Conservation (phyloP, 345 rosid genomes). For the Pistacia atlantica region DNA sequence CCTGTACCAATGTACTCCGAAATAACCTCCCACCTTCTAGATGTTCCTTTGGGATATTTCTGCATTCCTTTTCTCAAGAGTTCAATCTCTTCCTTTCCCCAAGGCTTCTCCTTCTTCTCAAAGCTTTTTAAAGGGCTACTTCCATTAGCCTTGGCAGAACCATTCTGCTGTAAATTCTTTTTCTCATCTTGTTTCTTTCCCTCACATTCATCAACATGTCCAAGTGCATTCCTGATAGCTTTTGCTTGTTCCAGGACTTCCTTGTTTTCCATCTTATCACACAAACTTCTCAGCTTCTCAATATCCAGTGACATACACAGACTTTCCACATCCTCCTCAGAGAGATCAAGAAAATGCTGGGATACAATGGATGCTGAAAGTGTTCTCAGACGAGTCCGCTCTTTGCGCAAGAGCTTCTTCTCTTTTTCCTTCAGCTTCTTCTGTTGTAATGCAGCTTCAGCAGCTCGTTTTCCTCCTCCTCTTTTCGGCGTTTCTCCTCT, state of each 20-base stretch:
- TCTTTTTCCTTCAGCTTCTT: slow-evolving; percentile 89
- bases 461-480: slow-evolving; percentile 77
- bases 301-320: slow-evolving; percentile 77
- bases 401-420: slow-evolving; percentile 92
- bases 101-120: slow-evolving; percentile 75
- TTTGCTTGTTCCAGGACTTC: slow-evolving; percentile 64
- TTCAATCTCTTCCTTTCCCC: slow-evolving; percentile 92
- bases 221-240: slow-evolving; percentile 56
- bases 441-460: slow-evolving; percentile 80
- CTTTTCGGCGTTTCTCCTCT: slow-evolving; percentile 76
- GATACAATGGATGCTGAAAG: slow-evolving; percentile 66
- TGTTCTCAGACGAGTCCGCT: slow-evolving; percentile 78
- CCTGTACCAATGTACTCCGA: slow-evolving; percentile 92
- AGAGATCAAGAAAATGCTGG: slow-evolving; percentile 56
- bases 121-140: slow-evolving; percentile 36
- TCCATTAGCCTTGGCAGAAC: slow-evolving; percentile 50
- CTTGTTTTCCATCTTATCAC: slow-evolving; percentile 72
- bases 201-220: slow-evolving; percentile 33
- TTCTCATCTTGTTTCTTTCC: slow-evolving; percentile 45
- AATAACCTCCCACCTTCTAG: slow-evolving; percentile 96
- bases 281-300: slow-evolving; percentile 65
- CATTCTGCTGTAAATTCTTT: slow-evolving; percentile 55
- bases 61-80: slow-evolving; percentile 85
- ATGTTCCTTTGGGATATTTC: slow-evolving; percentile 93
- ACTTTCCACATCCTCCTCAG: slow-evolving; percentile 75